Evolutionary conservation across 768 basidiomycete species (phyloP).

Genomic region (Amyloporia xantha): DNA sequence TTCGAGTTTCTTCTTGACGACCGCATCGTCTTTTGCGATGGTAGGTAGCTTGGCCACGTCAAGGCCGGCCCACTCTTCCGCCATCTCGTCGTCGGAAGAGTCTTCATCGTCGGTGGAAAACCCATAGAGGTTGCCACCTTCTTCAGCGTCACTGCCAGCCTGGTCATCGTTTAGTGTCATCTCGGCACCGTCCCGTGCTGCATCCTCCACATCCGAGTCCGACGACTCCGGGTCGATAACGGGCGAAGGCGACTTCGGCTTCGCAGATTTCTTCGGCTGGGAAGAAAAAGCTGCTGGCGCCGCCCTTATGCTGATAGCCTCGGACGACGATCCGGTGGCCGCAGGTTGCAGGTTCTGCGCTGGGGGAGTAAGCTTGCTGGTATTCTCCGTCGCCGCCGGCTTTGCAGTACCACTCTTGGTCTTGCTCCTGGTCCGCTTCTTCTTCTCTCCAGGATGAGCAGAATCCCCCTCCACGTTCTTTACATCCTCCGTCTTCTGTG

Average conservation of each 20-base stretch:
- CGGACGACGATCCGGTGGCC: background rate
- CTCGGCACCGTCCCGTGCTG: background rate
- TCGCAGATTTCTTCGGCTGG: conserved; percentile 7
- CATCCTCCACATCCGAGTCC: conserved; percentile 7
- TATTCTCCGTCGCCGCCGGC: background rate
- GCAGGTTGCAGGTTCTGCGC: background rate
- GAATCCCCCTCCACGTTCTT: background rate
- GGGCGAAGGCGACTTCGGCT: conserved; percentile 7
- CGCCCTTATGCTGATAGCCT: too few species aligned
- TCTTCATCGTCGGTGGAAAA: conserved; percentile 69
- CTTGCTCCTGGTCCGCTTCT: conserved; percentile 3
- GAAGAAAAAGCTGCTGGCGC: background rate
- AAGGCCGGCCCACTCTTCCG: conserved; percentile 45
- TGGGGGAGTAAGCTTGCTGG: background rate
- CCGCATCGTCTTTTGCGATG: conserved; percentile 80
- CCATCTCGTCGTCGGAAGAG: conserved; percentile 73
- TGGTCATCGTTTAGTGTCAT: background rate
- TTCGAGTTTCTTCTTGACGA: conserved; percentile 53
- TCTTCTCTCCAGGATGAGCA: conserved; percentile 10
- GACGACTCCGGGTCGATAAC: conserved; percentile 2
- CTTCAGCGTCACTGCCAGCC: conserved; percentile 7
- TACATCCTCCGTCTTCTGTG: background rate
- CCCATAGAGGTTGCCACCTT: conserved; percentile 53
- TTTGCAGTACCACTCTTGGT: conserved; percentile 1
- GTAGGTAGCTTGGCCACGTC: conserved; percentile 77